These are phyloP conservation scores for Chlorella vulgaris DNA, from an alignment of 139 green algal genomes.

Conservation along the genomic window DNA sequence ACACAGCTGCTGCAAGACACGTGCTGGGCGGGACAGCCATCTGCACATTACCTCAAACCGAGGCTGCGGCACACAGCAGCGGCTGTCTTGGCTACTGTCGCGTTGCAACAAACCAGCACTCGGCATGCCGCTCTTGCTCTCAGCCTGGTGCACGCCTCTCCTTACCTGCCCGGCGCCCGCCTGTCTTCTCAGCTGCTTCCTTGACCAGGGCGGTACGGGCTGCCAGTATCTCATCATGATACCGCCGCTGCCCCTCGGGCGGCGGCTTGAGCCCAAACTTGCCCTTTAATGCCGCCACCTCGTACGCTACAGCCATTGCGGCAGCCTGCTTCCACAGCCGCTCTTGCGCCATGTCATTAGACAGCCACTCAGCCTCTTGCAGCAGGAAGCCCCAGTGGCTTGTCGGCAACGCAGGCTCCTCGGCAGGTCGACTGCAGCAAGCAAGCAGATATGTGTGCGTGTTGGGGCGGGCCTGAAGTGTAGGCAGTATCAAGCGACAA, in stretches of 20 bases:
- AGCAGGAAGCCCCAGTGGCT: constrained; percentile 66
- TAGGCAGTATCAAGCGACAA: too few relatives aligned
- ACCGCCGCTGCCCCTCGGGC: constrained; percentile 27
- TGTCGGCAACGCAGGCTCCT: constrained; percentile 48
- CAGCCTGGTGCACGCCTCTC: neutral
- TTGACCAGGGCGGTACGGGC: constrained; percentile 9
- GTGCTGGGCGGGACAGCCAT: too few relatives aligned
- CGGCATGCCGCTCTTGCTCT: too few relatives aligned
- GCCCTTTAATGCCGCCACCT: constrained; percentile 40
- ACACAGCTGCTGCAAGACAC: too few relatives aligned
- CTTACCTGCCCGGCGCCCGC: constrained; percentile 11
- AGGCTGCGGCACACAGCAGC: too few relatives aligned
- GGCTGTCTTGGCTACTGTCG: too few relatives aligned
- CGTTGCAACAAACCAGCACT: too few relatives aligned
- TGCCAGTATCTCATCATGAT: constrained; percentile 14
- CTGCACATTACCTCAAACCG: too few relatives aligned
- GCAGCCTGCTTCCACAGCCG: constrained; percentile 64
- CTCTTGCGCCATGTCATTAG: constrained; percentile 71
- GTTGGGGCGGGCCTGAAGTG: too few relatives aligned
- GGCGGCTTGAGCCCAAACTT: constrained; percentile 36
- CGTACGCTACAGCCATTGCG: constrained; percentile 42
- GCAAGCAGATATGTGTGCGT: neutral
- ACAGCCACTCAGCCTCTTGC: constrained; percentile 69
- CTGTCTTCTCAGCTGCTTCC: neutral
- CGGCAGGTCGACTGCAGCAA: constrained; percentile 29